A percentile compares a stretch with the other conserved stretches of the same genome.
Evolutionary conservation across 495 filamentous ascomycete genomes (phyloP).

Genomic region (Aspergillus taichungensis): DNA sequence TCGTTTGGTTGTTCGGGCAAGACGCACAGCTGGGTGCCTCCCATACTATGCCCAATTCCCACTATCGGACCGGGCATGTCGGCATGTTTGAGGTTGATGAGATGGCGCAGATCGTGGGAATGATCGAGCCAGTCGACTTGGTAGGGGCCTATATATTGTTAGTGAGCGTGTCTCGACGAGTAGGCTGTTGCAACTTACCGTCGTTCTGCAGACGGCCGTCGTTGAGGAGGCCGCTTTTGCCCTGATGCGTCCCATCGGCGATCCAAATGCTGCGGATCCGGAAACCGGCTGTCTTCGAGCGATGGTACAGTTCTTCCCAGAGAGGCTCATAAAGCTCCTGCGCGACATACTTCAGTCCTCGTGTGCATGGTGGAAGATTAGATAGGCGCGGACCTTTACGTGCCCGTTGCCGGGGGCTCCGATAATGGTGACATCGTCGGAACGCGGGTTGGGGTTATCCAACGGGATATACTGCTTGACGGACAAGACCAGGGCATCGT

Average conservation of each 20-base stretch:
- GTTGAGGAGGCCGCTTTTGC: conserved; percentile 58
- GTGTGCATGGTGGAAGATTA: too few species aligned
- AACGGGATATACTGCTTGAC: conserved; percentile 66
- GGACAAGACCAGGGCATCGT: conserved; percentile 37
- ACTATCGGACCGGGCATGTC: conserved; percentile 67
- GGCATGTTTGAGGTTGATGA: conserved; percentile 64
- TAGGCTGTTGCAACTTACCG: conserved; percentile 8
- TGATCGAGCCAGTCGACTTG: conserved; percentile 64
- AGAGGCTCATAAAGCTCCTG: conserved; percentile 70
- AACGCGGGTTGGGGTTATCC: conserved; percentile 41
- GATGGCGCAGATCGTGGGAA: conserved; percentile 62
- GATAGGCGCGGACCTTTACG: conserved; percentile 43
- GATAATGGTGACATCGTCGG: conserved; percentile 62
- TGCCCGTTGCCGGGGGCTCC: conserved; percentile 68
- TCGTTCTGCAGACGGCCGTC: conserved; percentile 49
- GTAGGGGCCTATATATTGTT: background rate
- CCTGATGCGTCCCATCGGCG: conserved; percentile 61
- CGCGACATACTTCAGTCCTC: too few species aligned
- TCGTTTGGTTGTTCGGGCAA: background rate
- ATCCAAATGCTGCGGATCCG: conserved; percentile 64
- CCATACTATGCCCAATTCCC: conserved; percentile 74
- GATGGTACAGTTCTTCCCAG: conserved; percentile 54
- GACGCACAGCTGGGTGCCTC: conserved; percentile 47
- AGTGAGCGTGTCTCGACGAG: too few species aligned
- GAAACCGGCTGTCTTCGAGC: conserved; percentile 33